Percentiles rank a stretch among this genome's conserved stretches.
Conservation (phyloP, 495 filamentous ascomycete species). For the Staphylotrichum longicolle region DNA sequence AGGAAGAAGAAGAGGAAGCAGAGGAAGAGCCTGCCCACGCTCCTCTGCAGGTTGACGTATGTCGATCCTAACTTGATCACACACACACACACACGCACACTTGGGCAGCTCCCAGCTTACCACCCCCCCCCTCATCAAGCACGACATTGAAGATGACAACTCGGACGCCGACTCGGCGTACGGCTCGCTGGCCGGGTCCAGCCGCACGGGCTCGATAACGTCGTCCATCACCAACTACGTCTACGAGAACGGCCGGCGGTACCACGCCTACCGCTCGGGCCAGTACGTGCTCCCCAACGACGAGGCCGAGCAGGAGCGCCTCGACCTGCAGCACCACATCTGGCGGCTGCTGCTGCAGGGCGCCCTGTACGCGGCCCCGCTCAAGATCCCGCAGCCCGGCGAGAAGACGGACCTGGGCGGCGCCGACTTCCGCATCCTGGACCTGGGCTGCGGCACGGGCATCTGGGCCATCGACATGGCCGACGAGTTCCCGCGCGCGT, state of each 20-base stretch:
- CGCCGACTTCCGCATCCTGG: constrained; percentile 45
- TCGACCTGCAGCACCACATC: constrained; percentile 31
- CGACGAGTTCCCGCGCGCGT: constrained; percentile 34
- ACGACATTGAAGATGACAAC: constrained; percentile 18
- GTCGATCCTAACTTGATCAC: background rate
- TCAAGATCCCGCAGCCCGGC: constrained; percentile 41
- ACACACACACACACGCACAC: background rate
- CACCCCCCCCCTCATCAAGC: constrained; percentile 1
- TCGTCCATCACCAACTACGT: constrained; percentile 33
- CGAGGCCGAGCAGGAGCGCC: constrained; percentile 30
- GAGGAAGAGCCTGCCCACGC: background rate
- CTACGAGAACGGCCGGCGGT: constrained; percentile 35
- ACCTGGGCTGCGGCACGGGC: constrained; percentile 61
- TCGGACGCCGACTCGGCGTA: constrained; percentile 30
- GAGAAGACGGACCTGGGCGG: background rate
- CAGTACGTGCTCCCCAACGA: constrained; percentile 35
- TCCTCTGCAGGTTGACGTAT: constrained; percentile 13
- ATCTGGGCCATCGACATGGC: constrained; percentile 59
- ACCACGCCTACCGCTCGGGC: constrained; percentile 32
- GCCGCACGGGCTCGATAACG: constrained; percentile 27
- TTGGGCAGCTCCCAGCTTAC: background rate
- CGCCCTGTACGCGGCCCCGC: constrained; percentile 49
- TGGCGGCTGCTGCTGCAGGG: constrained; percentile 20
- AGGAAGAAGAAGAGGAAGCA: background rate
- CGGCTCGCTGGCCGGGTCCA: constrained; percentile 18